Evolutionary conservation across 2,329 filamentous ascomycete genomes (phyloP).

Genomic region (Macrophomina tecta): DNA sequence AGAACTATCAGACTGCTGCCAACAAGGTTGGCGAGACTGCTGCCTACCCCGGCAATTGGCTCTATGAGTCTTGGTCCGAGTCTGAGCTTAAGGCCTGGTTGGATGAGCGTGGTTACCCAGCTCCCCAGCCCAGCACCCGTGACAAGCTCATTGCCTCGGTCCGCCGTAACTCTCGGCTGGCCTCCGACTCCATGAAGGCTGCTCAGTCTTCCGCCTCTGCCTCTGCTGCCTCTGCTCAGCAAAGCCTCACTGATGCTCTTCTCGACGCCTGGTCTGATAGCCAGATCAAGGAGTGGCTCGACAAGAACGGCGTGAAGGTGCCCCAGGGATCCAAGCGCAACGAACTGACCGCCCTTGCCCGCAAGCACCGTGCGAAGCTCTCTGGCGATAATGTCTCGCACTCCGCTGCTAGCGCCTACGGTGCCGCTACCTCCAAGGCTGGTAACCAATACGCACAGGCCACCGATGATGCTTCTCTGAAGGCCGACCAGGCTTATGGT

Average conservation of each 20-base stretch:
- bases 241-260: constrained; percentile 79
- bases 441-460: constrained; percentile 79
- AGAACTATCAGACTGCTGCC: constrained; percentile 80
- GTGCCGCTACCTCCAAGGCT: constrained; percentile 60
- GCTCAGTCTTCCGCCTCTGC: constrained; percentile 62
- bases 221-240: constrained; percentile 65
- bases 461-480: constrained; percentile 69
- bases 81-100: constrained; percentile 95
- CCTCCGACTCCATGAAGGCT: constrained; percentile 71
- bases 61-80: constrained; percentile 89
- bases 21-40: constrained; percentile 77
- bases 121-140: constrained; percentile 80
- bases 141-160: constrained; percentile 89
- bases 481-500: constrained; percentile 68
- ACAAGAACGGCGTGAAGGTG: constrained; percentile 87
- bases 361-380: constrained; percentile 80
- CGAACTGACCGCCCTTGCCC: constrained; percentile 85
- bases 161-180: constrained; percentile 86
- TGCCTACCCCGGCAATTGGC: constrained; percentile 92
- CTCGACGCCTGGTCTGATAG: constrained; percentile 90
- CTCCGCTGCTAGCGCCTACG: constrained; percentile 47
- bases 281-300: constrained; percentile 88
- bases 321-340: constrained; percentile 91
- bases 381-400: constrained; percentile 66
- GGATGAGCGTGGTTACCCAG: constrained; percentile 83